A percentile compares a stretch with the other conserved stretches of the same genome.
Evolutionary conservation across 192 early-diverging fungal genomes (phyloP).

Genomic region (Linnemannia hyalina): DNA sequence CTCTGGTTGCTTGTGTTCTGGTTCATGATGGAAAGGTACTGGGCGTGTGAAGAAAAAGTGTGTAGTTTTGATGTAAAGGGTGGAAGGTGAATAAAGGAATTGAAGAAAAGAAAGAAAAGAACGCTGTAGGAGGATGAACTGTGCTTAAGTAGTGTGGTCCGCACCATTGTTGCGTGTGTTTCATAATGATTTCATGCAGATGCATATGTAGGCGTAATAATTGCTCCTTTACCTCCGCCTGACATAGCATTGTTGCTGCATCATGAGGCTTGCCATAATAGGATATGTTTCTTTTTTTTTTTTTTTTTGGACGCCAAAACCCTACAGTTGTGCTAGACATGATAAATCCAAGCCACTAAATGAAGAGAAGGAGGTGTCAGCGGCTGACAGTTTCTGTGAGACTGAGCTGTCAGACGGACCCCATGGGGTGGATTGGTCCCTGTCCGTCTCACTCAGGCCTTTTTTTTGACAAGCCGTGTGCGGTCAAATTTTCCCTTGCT

Average conservation of each 20-base stretch:
- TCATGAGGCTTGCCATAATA: not conserved
- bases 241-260: not conserved
- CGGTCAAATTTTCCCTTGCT: too few species aligned
- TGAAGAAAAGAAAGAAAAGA: not conserved
- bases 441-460: too few species aligned
- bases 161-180: not conserved
- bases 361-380: too few species aligned
- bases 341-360: too few species aligned
- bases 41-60: not conserved
- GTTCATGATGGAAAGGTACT: conserved; percentile 26
- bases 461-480: too few species aligned
- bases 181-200: not conserved
- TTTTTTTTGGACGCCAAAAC: too few species aligned
- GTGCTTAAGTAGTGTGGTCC: not conserved
- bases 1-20: not conserved
- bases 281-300: not conserved
- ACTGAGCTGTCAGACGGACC: too few species aligned
- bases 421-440: too few species aligned
- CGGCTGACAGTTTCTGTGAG: too few species aligned
- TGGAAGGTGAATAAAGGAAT: not conserved
- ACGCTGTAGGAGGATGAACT: not conserved
- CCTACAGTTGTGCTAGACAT: too few species aligned
- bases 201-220: not conserved
- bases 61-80: not conserved
- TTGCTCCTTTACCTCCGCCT: not conserved